A percentile compares a stretch with the other conserved stretches of the same genome.
phyloP scores from a whole-genome alignment of 176 grass and related monocot species.

The Alopecurus myosuroides region DNA sequence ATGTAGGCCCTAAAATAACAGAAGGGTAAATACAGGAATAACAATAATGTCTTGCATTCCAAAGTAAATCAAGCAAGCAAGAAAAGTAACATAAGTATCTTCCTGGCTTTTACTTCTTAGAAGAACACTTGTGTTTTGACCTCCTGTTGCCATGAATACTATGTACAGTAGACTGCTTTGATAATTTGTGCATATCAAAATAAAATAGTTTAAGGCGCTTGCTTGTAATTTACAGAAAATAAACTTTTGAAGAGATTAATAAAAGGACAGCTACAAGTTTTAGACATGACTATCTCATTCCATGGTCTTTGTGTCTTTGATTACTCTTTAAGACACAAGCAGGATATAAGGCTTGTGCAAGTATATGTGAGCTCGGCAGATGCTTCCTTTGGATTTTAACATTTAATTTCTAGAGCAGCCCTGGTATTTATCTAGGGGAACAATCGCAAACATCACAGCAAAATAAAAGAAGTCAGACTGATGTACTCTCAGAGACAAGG shows the following conservation, averaged over 20 bases:
- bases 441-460: not conserved
- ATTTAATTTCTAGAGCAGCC: not conserved
- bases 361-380: not conserved
- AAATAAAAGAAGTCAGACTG: not conserved
- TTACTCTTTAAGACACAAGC: not conserved
- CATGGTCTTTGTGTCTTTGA: not conserved
- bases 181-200: not conserved
- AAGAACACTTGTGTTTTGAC: not conserved
- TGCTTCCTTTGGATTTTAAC: not conserved
- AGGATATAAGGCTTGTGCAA: not conserved
- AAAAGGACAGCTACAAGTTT: not conserved
- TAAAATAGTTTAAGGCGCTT: not conserved
- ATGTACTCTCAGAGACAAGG: not conserved
- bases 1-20: not conserved
- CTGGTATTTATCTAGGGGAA: not conserved
- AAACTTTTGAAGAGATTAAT: not conserved
- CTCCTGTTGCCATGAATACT: not conserved
- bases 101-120: not conserved
- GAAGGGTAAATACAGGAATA: not conserved
- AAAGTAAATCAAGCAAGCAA: not conserved
- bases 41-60: not conserved
- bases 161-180: not conserved
- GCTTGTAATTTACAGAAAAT: not conserved
- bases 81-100: not conserved
- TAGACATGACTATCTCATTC: not conserved